These are phyloP conservation scores for Dianthus caryophyllus DNA, from an alignment of 148 eudicot species.

Conservation along the genomic window DNA sequence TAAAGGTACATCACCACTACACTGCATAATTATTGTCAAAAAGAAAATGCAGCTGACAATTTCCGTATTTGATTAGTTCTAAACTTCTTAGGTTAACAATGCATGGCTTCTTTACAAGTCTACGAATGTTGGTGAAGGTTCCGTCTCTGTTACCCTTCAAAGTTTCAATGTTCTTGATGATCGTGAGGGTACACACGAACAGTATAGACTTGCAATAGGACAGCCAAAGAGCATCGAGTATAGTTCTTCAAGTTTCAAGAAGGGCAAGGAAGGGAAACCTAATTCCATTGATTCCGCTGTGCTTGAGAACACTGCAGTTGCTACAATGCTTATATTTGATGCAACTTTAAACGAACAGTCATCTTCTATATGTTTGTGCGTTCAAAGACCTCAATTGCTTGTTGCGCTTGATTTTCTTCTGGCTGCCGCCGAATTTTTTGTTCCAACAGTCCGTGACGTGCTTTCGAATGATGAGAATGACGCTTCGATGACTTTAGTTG, in stretches of 20 bases:
- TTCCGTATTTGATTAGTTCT: background rate
- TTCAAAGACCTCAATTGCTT: slow-evolving; percentile 94
- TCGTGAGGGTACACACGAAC: slow-evolving; percentile 88
- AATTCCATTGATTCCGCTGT: slow-evolving; percentile 25
- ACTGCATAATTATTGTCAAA: background rate
- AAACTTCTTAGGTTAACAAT: slow-evolving; percentile 50
- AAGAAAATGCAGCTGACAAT: background rate
- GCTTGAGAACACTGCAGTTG: slow-evolving; percentile 34
- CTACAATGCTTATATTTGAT: slow-evolving; percentile 90
- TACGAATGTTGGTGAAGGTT: slow-evolving; percentile 60
- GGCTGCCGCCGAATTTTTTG: slow-evolving; percentile 87
- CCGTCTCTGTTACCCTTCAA: slow-evolving; percentile 75
- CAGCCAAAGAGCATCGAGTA: slow-evolving; percentile 50
- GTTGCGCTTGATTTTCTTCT: slow-evolving; percentile 95
- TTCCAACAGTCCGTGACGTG: slow-evolving; percentile 63
- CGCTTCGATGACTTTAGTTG: slow-evolving; percentile 38
- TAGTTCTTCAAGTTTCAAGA: slow-evolving; percentile 31
- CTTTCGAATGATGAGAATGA: slow-evolving; percentile 66
- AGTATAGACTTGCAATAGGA: slow-evolving; percentile 81
- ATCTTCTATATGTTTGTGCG: slow-evolving; percentile 59
- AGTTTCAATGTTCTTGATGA: slow-evolving; percentile 83
- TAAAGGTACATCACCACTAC: slow-evolving; percentile 51
- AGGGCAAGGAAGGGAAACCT: slow-evolving; percentile 32
- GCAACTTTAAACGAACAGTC: slow-evolving; percentile 53
- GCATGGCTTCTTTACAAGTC: slow-evolving; percentile 88